Evolutionary conservation across 2,329 filamentous ascomycete genomes (phyloP).

Genomic region (Epichloe sibirici): DNA sequence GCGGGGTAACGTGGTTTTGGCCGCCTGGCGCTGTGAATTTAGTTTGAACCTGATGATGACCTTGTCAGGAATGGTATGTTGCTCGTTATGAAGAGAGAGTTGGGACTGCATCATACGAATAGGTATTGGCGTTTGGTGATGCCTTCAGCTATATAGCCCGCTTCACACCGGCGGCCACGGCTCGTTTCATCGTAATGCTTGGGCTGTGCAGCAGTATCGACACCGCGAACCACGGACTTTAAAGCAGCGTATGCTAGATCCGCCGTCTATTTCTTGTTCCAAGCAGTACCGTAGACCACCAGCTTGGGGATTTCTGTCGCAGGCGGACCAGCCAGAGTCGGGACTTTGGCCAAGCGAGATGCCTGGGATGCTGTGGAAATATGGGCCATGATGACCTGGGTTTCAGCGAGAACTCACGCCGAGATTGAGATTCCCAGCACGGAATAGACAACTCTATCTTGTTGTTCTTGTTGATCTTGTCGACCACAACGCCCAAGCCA

Average conservation of each 20-base stretch:
- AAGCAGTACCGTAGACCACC: slow-evolving; percentile 67
- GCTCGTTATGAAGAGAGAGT: neutral
- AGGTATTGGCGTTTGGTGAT: slow-evolving; percentile 44
- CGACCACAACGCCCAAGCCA: too few relatives aligned
- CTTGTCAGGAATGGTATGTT: too few relatives aligned
- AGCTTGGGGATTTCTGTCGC: slow-evolving; percentile 36
- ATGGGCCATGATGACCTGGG: slow-evolving; percentile 8
- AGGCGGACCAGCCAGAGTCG: slow-evolving; percentile 18
- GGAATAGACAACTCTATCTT: too few relatives aligned
- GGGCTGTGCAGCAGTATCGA: slow-evolving; percentile 72
- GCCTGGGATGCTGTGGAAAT: slow-evolving; percentile 14
- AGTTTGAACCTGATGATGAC: slow-evolving; percentile 53
- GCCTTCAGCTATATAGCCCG: slow-evolving; percentile 45
- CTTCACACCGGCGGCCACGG: slow-evolving; percentile 56
- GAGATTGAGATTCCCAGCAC: too few relatives aligned
- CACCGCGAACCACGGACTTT: slow-evolving; percentile 53
- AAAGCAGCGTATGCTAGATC: slow-evolving; percentile 58
- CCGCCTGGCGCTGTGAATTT: slow-evolving; percentile 59
- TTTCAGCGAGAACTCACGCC: too few relatives aligned
- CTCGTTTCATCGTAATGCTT: slow-evolving; percentile 62
- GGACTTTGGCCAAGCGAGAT: slow-evolving; percentile 21
- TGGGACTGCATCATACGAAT: slow-evolving; percentile 35
- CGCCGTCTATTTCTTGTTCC: slow-evolving; percentile 61
- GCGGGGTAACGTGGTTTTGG: slow-evolving; percentile 51
- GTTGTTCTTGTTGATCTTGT: neutral